Base-by-base conservation (phyloP, 2,329 filamentous ascomycete species). In the Clarireedia sp. region DNA sequence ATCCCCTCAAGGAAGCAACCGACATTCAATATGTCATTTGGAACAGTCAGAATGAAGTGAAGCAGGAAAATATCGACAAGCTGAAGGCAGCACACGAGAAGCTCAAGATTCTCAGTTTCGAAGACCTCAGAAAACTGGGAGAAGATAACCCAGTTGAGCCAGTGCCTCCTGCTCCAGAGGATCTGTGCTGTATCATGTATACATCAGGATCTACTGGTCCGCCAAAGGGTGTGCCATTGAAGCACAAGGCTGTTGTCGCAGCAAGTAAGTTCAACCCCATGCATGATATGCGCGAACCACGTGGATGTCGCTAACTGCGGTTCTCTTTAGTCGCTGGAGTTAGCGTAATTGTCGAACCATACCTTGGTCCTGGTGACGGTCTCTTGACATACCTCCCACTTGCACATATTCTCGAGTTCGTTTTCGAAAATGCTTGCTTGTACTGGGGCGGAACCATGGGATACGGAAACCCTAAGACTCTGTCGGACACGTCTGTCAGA, bases 391-490 rank as follows among this genome's bases (percentile, higher is more conserved):
- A 96, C 71, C 82, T 99, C 12, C 94, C 94, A 1, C 83, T 95
- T 51, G 91, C 94, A 2, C 94, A 99, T 70, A 96, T 96, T 66
- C 84, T 97, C 64, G 94, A 97, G 71, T 94, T 95, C 71, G 87
- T 91, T 56, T 89, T 97, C 62, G 94, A 99, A 74, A 96, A 95
- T 70, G 76, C 90, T 8, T 90, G 87, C 57, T 72, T 97, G 59
- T 94, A 85, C 73, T 88, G 92, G 77, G 94, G 94, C 63, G 90
- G 87, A 63, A 91, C 87, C 41, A 85, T 97, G 75, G 94, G 92
- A 57, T 97, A 97, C 70, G 94, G 92, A 55, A 91, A 87, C 69
- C 86, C 90, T 8, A 84, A 89, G 64, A 97, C 94, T 0, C 78
- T 97, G 56, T 88, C 91, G 9, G 91, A 97, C 68, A 73, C 76